Conservation (phyloP, 2,329 filamentous ascomycete species). For the Monilinia aucupariae region DNA sequence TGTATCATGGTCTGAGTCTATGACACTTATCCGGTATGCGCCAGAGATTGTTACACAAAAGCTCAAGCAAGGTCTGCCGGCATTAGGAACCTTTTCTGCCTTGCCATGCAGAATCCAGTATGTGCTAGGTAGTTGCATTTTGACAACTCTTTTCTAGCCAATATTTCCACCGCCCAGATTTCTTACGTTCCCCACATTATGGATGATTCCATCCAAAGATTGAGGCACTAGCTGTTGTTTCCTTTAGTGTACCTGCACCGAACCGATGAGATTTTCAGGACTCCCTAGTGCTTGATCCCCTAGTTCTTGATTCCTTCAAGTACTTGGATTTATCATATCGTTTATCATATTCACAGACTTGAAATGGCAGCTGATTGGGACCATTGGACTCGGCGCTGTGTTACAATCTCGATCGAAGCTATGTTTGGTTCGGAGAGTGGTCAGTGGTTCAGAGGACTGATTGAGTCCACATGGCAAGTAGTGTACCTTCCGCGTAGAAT, state of each 20-base stretch:
- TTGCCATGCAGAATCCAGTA: neutral
- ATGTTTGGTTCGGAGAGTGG: neutral
- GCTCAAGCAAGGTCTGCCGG: neutral
- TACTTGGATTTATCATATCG: neutral
- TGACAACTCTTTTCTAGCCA: neutral
- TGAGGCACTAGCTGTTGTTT: neutral
- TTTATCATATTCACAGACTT: neutral
- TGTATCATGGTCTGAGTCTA: neutral
- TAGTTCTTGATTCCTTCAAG: neutral
- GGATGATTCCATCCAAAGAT: neutral
- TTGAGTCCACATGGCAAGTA: neutral
- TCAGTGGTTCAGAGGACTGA: neutral
- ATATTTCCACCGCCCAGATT: neutral
- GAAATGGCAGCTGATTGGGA: neutral
- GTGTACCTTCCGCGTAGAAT: neutral
- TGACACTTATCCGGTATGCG: neutral
- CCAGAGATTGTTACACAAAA: neutral
- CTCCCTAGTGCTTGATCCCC: neutral
- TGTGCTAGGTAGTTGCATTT: neutral
- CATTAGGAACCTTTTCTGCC: neutral
- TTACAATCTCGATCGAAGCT: neutral
- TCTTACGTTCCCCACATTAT: neutral
- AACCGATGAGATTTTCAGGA: neutral
- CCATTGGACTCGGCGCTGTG: slow-evolving; percentile 1
- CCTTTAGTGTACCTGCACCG: too few relatives aligned